These are phyloP conservation scores for Candida vaughaniae DNA, from an alignment of 805 yeast genomes.

Conservation along the genomic window DNA sequence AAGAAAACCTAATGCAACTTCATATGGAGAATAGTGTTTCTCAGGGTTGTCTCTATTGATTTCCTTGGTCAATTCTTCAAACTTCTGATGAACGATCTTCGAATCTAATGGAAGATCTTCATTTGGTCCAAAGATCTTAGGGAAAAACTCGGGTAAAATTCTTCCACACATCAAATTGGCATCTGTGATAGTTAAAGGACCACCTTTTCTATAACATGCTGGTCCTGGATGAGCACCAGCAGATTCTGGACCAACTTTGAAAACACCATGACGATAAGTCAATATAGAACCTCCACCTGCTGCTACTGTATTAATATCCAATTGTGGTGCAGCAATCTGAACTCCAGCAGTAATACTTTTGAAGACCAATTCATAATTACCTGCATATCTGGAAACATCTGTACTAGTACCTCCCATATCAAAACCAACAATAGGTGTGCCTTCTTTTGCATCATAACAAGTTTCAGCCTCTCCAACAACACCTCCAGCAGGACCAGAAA, in stretches of 20 bases:
- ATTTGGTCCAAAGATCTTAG: slow-evolving; percentile 79
- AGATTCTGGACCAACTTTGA: slow-evolving; percentile 80
- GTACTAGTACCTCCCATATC: slow-evolving; percentile 48
- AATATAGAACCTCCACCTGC: slow-evolving; percentile 45
- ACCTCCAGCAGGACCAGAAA: slow-evolving; percentile 98
- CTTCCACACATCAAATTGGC: slow-evolving; percentile 74
- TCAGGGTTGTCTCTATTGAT: slow-evolving; percentile 68
- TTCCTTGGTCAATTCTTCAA: slow-evolving; percentile 49
- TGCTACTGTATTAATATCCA: slow-evolving; percentile 42
- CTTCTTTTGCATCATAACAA: slow-evolving; percentile 47
- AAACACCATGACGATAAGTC: slow-evolving; percentile 26
- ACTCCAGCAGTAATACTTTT: slow-evolving; percentile 87
- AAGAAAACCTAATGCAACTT: slow-evolving; percentile 30
- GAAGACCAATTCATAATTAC: slow-evolving; percentile 74
- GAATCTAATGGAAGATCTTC: slow-evolving; percentile 69
- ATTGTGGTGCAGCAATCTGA: slow-evolving; percentile 61
- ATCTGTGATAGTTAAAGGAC: slow-evolving; percentile 70
- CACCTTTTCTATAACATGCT: slow-evolving; percentile 71
- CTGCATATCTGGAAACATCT: slow-evolving; percentile 48
- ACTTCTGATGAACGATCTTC: slow-evolving; percentile 48
- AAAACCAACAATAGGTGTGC: slow-evolving; percentile 34
- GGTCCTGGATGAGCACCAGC: slow-evolving; percentile 91
- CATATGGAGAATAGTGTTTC: slow-evolving; percentile 21
- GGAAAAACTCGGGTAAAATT: slow-evolving; percentile 70
- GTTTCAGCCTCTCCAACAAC: slow-evolving; percentile 90